Percentiles rank a stretch among this genome's conserved stretches.
Evolutionary conservation across 768 basidiomycete genomes (phyloP).

Genomic region (Leccinum subtestaceum): DNA sequence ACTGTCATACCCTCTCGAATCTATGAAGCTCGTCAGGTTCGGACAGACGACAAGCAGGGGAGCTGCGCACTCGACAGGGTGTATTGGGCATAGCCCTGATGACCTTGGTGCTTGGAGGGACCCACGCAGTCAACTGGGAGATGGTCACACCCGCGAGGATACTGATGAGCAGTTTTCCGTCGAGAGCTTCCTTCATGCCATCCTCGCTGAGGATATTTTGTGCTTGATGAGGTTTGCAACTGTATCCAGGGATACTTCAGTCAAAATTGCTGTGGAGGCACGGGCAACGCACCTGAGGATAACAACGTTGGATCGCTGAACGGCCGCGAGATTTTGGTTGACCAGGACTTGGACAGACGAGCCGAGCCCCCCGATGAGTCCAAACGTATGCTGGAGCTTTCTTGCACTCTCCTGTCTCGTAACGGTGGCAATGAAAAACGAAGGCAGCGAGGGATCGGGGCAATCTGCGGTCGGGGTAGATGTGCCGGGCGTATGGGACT

Average conservation of each 20-base stretch:
- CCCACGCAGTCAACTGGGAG: conserved; percentile 71
- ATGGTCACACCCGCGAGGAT: conserved; percentile 98
- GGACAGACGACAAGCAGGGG: neutral
- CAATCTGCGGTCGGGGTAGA: conserved; percentile 56
- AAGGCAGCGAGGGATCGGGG: conserved; percentile 70
- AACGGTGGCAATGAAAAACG: conserved; percentile 85
- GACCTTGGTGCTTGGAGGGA: conserved; percentile 73
- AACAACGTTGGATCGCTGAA: conserved; percentile 74
- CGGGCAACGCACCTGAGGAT: conserved; percentile 70
- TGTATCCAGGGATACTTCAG: conserved; percentile 30
- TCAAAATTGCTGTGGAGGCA: neutral
- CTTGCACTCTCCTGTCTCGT: conserved; percentile 70
- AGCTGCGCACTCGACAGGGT: conserved; percentile 73
- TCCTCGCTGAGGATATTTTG: conserved; percentile 64
- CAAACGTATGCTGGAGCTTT: conserved; percentile 63
- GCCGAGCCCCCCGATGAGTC: conserved; percentile 55
- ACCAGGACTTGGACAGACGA: conserved; percentile 66
- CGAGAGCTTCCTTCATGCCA: conserved; percentile 81
- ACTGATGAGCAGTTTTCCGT: conserved; percentile 90
- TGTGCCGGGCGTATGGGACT: conserved; percentile 69
- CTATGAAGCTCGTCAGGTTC: conserved; percentile 38
- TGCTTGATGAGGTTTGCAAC: conserved; percentile 93
- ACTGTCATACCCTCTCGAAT: conserved; percentile 99
- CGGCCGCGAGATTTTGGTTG: conserved; percentile 70
- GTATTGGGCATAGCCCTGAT: conserved; percentile 99